These are phyloP conservation scores for Sarcomyxa edulis DNA, from an alignment of 768 basidiomycete species.

Conservation along the genomic window DNA sequence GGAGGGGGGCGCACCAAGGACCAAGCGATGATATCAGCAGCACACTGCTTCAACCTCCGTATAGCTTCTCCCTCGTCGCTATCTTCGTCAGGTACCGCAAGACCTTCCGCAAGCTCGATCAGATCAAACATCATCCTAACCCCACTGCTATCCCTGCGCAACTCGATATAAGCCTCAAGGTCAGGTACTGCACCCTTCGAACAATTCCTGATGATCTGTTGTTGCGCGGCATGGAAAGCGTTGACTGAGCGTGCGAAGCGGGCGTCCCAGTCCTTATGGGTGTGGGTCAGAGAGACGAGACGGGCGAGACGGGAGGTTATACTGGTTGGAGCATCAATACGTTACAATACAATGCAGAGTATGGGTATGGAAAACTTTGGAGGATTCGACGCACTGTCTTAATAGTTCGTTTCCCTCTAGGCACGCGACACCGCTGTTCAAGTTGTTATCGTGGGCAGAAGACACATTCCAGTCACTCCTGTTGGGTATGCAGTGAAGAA, in stretches of 20 bases:
- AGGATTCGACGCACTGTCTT: conserved; percentile 25
- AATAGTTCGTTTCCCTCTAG: conserved; percentile 25
- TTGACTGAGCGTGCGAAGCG: conserved; percentile 31
- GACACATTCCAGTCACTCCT: too few species aligned
- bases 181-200: conserved; percentile 25
- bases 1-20: conserved; percentile 37
- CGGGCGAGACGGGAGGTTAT: conserved; percentile 35
- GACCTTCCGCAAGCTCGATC: conserved; percentile 46
- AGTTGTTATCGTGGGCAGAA: too few species aligned
- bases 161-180: conserved; percentile 40
- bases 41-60: conserved; percentile 28
- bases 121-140: conserved; percentile 44
- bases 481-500: too few species aligned
- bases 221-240: conserved; percentile 31
- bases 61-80: conserved; percentile 21
- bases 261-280: conserved; percentile 31
- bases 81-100: conserved; percentile 26
- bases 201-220: conserved; percentile 19
- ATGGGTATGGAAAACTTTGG: conserved; percentile 3
- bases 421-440: too few species aligned
- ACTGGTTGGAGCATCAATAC: conserved; percentile 4
- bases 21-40: conserved; percentile 46
- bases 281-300: conserved; percentile 24
- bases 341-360: conserved; percentile 6
- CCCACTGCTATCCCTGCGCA: conserved; percentile 45